phyloP scores from a whole-genome alignment of 108 stramenopile genomes.

The Aurantiochytrium sp. region DNA sequence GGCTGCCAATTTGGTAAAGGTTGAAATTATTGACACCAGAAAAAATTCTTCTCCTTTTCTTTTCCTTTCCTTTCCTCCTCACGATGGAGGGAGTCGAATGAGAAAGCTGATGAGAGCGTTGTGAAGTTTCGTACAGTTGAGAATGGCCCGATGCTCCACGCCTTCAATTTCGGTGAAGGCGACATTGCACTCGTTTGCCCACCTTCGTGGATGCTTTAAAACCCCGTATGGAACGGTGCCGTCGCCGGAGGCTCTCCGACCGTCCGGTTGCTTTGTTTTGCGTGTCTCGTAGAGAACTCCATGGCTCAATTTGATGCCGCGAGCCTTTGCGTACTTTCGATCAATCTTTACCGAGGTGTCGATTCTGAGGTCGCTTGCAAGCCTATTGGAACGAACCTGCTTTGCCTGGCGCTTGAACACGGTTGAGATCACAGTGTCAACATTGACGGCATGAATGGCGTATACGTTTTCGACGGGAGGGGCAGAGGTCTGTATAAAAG shows the following conservation, averaged over 20 bases:
- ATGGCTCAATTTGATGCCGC: slow-evolving; percentile 19
- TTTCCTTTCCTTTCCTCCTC: too few species aligned
- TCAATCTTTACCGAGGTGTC: background rate
- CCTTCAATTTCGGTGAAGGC: background rate
- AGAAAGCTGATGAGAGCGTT: background rate
- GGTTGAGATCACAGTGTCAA: slow-evolving; percentile 47
- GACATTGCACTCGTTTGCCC: background rate
- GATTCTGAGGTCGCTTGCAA: background rate
- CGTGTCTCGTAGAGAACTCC: slow-evolving; percentile 53
- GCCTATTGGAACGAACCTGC: background rate
- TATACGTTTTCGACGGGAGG: slow-evolving; percentile 54
- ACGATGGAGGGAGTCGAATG: background rate
- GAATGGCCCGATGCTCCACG: background rate
- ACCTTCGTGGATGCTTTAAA: background rate
- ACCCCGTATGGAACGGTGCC: background rate
- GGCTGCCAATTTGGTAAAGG: too few species aligned
- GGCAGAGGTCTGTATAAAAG: slow-evolving; percentile 18
- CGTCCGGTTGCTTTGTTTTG: slow-evolving; percentile 28
- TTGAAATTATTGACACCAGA: too few species aligned
- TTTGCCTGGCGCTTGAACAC: slow-evolving; percentile 40
- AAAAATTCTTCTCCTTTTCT: too few species aligned
- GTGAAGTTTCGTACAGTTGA: background rate
- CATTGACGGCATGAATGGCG: slow-evolving; percentile 57
- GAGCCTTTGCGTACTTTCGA: background rate
- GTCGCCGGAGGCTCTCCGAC: background rate